These are phyloP conservation scores for Verticillium nonalfalfae DNA, from an alignment of 2,329 filamentous ascomycete species.

Conservation along the genomic window DNA sequence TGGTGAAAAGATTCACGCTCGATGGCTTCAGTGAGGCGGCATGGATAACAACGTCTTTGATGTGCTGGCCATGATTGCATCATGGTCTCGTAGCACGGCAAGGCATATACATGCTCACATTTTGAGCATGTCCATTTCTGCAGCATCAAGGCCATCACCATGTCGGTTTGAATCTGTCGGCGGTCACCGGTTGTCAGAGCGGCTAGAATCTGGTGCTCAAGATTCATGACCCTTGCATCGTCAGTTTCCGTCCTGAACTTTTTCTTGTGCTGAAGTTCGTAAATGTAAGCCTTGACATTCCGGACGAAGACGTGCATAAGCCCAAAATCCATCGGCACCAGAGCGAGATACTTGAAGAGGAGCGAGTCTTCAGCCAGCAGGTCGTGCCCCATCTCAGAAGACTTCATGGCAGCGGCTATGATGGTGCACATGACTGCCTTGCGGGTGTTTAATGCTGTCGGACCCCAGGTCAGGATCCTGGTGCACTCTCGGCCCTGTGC, in stretches of 20 bases:
- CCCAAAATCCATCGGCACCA: conserved; percentile 7
- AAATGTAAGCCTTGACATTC: not conserved
- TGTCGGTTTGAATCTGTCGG: not conserved
- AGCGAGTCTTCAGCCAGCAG: not conserved
- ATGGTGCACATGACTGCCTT: conserved; percentile 1
- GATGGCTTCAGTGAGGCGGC: not conserved
- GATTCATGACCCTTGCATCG: not conserved
- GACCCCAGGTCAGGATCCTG: conserved; percentile 5
- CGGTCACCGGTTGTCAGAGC: not conserved
- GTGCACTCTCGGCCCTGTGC: conserved; percentile 1
- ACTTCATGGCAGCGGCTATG: conserved; percentile 6
- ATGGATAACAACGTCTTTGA: not conserved
- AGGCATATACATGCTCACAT: not conserved
- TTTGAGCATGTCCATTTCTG: not conserved
- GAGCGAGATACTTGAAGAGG: conserved; percentile 5
- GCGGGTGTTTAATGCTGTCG: not conserved
- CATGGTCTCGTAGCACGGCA: not conserved
- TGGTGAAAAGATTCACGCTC: not conserved
- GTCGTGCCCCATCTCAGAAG: conserved; percentile 6
- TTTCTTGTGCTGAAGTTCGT: not conserved
- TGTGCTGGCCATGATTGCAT: not conserved
- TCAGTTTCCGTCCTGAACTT: not conserved
- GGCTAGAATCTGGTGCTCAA: conserved; percentile 7
- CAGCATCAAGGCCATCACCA: not conserved
- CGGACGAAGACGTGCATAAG: conserved; percentile 2